A percentile compares a stretch with the other conserved stretches of the same genome.
These are phyloP conservation scores for Mikania micrantha DNA, from an alignment of 129 eudicot species.

Conservation along the genomic window DNA sequence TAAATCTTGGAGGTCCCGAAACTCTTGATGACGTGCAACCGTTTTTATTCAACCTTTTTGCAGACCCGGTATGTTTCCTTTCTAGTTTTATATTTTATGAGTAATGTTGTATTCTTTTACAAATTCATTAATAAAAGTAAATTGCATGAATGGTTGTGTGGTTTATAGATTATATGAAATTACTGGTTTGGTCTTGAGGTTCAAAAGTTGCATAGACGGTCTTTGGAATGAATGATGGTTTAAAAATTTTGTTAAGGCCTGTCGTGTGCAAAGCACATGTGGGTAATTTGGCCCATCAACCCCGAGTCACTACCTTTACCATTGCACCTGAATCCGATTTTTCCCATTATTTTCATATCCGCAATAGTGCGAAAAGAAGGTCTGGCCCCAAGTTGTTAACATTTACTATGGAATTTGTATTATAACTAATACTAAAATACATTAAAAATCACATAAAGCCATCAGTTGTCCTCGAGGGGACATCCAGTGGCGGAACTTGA, in stretches of 20 bases:
- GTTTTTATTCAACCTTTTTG: constrained; percentile 85
- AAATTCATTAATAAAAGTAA: not conserved
- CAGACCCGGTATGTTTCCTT: constrained; percentile 72
- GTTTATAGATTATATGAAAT: not conserved
- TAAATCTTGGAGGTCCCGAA: constrained; percentile 96
- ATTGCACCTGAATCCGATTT: too few species aligned
- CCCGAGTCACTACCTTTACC: too few species aligned
- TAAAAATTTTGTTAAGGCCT: not conserved
- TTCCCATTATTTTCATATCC: too few species aligned
- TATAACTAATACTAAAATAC: too few species aligned
- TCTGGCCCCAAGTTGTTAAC: too few species aligned
- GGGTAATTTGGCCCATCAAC: not conserved
- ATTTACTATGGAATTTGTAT: too few species aligned
- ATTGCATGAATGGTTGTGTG: not conserved
- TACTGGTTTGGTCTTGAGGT: not conserved
- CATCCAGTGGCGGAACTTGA: too few species aligned
- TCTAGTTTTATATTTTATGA: not conserved
- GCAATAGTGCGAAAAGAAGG: too few species aligned
- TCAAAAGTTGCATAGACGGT: not conserved
- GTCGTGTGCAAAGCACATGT: not conserved
- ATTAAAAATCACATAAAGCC: not conserved
- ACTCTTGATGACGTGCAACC: constrained; percentile 98
- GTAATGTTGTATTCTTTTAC: not conserved
- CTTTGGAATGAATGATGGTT: not conserved
- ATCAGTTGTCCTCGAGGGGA: too few species aligned